Evolutionary conservation across 352 stramenopile species (phyloP), one percentile per base, ranked within the genome.

Genomic region (Pythium aphanidermatum): DNA sequence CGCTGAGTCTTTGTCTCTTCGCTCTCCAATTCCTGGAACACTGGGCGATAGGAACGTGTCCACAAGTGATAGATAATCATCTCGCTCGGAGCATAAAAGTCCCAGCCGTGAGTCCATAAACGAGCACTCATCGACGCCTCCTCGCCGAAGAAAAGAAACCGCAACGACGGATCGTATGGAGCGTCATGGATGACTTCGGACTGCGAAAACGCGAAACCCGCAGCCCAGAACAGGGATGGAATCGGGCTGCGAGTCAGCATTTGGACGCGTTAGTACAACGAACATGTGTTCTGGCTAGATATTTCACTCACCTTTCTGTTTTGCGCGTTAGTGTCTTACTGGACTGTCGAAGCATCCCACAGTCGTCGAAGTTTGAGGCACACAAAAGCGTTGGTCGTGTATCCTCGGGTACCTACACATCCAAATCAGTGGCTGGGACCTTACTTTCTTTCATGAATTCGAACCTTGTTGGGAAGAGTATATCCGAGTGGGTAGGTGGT

Each of bases 401-500:
- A 25, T 86, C 74, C 0, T 30, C 19, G 3, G 75, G 70, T 29
- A 85, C 39, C 70, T 83, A 38, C 16, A 17, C 17, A 41, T 10
- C 6, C 6, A 44, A 16, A 44, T 44, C 37, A 16, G 14, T 6
- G 13, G 14, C 16, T 33, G 12, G 24, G 37, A 27, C n/a, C 10
- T 20, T 17, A 17, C 17, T 16, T 20, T 38, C 17, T n/a, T n/a
- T n/a, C 16, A 12, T 25, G 10, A 36, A 43, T 13, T 8, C 16
- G 16, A 61, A 83, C 67, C 43, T 74, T n/a, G 34, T 83, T 80
- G 11, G 76, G 76, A 14, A 96, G 70, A 2, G 77, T 77, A 52
- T 98, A 98, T 5, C 77, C 92, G 17, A 92, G 63, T 13, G 92
- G 92, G 55, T 98, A 98, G 3, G 92, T 94, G 10, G 95, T 98